phyloP scores from a whole-genome alignment of 2,329 filamentous ascomycete species.

The Drechslerella dactyloides region DNA sequence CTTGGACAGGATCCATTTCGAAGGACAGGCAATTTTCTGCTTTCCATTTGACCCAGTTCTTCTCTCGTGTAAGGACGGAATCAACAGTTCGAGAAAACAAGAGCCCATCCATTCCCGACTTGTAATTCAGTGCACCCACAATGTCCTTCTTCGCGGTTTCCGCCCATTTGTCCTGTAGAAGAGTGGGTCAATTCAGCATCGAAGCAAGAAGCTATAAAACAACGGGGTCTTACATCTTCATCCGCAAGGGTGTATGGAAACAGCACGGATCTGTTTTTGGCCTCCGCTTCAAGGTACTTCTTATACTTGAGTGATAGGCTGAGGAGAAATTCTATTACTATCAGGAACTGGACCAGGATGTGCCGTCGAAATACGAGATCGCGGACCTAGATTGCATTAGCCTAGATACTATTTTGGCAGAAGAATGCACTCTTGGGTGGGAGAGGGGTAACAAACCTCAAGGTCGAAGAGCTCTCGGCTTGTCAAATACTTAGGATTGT shows the following conservation, averaged over 20 bases:
- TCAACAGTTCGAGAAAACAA: constrained; percentile 98
- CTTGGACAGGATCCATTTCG: constrained; percentile 73
- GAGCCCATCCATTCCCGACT: constrained; percentile 78
- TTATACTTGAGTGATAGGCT: constrained; percentile 82
- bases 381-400: constrained; percentile 68
- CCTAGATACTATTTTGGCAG: no score
- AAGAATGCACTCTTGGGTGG: no score
- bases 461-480: constrained; percentile 94
- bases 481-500: constrained; percentile 99
- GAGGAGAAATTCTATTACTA: constrained; percentile 93
- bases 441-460: constrained; percentile 67
- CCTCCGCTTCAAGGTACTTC: constrained; percentile 71
- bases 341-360: constrained; percentile 91
- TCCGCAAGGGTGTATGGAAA: constrained; percentile 74
- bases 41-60: constrained; percentile 99
- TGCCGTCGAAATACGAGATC: constrained; percentile 93
- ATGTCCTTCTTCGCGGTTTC: constrained; percentile 70
- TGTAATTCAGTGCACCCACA: constrained; percentile 81
- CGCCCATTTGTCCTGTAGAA: constrained; percentile 79
- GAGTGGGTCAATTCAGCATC: background rate
- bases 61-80: constrained; percentile 91
- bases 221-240: constrained; percentile 72
- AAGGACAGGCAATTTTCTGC: constrained; percentile 90
- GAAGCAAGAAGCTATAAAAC: background rate
- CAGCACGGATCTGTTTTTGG: constrained; percentile 79